Evolutionary conservation across 352 stramenopile species (phyloP).

Genomic region (Globisporangium iwayamae): DNA sequence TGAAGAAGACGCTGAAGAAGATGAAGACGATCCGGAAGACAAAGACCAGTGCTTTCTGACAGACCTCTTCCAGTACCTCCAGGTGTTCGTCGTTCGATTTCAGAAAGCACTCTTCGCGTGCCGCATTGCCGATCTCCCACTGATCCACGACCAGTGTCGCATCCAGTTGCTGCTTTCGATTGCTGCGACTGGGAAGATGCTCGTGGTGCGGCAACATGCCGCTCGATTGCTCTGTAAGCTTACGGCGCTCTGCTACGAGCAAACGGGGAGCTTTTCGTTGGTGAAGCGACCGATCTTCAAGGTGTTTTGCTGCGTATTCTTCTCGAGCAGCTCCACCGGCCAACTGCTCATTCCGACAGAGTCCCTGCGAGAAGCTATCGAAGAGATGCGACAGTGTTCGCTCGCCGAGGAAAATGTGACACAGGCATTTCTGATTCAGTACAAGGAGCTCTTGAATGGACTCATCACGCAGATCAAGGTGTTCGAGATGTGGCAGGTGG

Average conservation of each 20-base stretch:
- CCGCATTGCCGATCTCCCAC: conserved; percentile 38
- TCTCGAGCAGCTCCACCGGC: conserved; percentile 15
- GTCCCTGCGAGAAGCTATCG: conserved; percentile 42
- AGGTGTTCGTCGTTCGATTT: conserved; percentile 47
- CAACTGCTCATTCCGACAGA: conserved; percentile 25
- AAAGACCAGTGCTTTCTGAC: conserved; percentile 37
- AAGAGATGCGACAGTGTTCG: conserved; percentile 45
- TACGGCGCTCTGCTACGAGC: conserved; percentile 46
- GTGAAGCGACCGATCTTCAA: conserved; percentile 46
- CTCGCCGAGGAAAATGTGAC: conserved; percentile 16
- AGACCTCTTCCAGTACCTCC: conserved; percentile 48
- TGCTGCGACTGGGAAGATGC: conserved; percentile 33
- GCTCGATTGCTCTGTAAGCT: conserved; percentile 45
- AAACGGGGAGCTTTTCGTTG: conserved; percentile 60
- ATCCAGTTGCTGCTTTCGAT: conserved; percentile 45
- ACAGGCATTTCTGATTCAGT: conserved; percentile 40
- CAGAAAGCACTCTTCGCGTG: conserved; percentile 48
- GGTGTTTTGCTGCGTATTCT: conserved; percentile 45
- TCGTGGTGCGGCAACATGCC: conserved; percentile 29
- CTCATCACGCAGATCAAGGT: conserved; percentile 53
- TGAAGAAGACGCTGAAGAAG: conserved; percentile 15
- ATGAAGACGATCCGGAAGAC: conserved; percentile 20
- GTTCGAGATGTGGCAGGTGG: conserved; percentile 50
- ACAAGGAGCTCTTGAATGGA: conserved; percentile 43
- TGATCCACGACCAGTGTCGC: conserved; percentile 51